Conservation (phyloP, 78 protist species). For the Dictyostelium discoideum region DNA sequence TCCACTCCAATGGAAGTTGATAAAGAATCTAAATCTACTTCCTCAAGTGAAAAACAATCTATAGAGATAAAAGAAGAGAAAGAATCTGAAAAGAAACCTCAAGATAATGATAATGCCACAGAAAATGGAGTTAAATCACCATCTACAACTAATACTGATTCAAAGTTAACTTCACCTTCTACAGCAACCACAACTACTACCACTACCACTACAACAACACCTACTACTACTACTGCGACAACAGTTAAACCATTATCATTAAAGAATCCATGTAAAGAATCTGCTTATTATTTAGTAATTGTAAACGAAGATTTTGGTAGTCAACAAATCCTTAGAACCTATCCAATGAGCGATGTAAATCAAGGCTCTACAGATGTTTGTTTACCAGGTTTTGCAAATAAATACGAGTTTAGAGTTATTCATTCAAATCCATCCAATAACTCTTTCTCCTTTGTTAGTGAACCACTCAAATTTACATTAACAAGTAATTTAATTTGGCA, state of each 20-base stretch:
- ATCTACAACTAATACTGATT: neutral
- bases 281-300: slow-evolving; percentile 39
- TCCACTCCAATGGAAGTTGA: neutral
- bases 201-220: neutral
- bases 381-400: slow-evolving; percentile 50
- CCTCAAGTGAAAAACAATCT: neutral
- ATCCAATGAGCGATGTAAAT: slow-evolving; percentile 1
- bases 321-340: slow-evolving; percentile 7
- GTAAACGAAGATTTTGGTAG: neutral
- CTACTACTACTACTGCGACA: neutral
- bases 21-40: neutral
- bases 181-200: neutral
- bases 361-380: neutral
- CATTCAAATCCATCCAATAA: slow-evolving; percentile 17
- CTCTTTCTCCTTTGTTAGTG: slow-evolving; percentile 19
- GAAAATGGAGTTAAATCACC: neutral
- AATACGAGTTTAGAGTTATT: slow-evolving; percentile 25
- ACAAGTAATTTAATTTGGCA: slow-evolving; percentile 55
- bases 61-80: neutral
- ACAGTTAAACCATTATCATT: neutral
- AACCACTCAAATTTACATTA: neutral
- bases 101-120: neutral
- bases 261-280: slow-evolving; percentile 11
- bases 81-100: neutral
- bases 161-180: neutral